Evolutionary conservation across 768 basidiomycete species (phyloP).

Genomic region (Tylopilus sp.): DNA sequence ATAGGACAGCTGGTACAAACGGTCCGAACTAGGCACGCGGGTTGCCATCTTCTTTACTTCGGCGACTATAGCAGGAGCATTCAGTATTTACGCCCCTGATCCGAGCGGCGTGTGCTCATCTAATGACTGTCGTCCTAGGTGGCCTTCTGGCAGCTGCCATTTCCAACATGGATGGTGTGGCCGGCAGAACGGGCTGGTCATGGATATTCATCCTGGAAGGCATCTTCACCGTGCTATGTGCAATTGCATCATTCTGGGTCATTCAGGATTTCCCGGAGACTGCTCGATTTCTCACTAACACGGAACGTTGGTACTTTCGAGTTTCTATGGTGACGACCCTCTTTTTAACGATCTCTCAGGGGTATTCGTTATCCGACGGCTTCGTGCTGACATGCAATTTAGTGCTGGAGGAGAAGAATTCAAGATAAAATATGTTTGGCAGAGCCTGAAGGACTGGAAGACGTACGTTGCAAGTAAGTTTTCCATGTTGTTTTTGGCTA

Average conservation of each 20-base stretch:
- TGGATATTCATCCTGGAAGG: conserved; percentile 80
- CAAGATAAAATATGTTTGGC: conserved; percentile 51
- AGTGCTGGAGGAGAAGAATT: conserved; percentile 62
- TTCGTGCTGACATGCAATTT: conserved; percentile 61
- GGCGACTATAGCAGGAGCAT: conserved; percentile 75
- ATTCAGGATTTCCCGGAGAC: conserved; percentile 78
- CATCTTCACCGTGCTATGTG: conserved; percentile 58
- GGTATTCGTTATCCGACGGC: conserved; percentile 58
- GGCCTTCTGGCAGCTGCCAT: conserved; percentile 66
- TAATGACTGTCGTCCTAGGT: conserved; percentile 34
- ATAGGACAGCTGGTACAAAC: conserved; percentile 67
- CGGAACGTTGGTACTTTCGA: conserved; percentile 47
- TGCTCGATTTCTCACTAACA: conserved; percentile 63
- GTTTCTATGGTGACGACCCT: not conserved
- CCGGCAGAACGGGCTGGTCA: conserved; percentile 60
- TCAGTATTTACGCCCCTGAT: conserved; percentile 43
- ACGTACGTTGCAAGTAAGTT: conserved; percentile 65
- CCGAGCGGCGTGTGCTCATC: not conserved
- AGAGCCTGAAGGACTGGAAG: conserved; percentile 67
- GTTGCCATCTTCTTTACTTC: conserved; percentile 77
- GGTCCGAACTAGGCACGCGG: conserved; percentile 68
- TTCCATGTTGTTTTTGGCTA: not conserved
- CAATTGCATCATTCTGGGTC: conserved; percentile 63
- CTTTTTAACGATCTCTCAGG: conserved; percentile 33
- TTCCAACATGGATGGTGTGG: conserved; percentile 66